Percentiles rank a stretch among this genome's conserved stretches.
Conservation (phyloP, 306 rosid species). For the Amphicarpaea edgeworthii region DNA sequence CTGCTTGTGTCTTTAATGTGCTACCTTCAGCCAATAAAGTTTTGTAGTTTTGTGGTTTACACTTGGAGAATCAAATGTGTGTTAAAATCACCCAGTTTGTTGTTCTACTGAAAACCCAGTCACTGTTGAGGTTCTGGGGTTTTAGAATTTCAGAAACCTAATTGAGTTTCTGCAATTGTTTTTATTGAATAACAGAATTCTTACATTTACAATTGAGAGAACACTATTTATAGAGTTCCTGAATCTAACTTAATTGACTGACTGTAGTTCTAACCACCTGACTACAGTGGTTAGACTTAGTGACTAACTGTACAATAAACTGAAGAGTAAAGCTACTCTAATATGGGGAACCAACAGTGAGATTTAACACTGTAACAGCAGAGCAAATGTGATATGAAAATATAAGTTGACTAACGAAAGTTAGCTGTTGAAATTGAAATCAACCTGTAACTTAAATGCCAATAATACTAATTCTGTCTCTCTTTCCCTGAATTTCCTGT, state of each 20-base stretch:
- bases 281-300: too few species aligned
- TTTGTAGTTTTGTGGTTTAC: not conserved
- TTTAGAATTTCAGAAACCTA: too few species aligned
- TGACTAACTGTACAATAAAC: too few species aligned
- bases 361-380: not conserved
- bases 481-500: not conserved
- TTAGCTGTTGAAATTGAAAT: not conserved
- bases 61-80: not conserved
- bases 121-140: not conserved
- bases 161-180: too few species aligned
- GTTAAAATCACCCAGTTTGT: not conserved
- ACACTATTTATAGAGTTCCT: too few species aligned
- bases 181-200: too few species aligned
- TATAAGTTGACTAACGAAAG: not conserved
- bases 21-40: not conserved
- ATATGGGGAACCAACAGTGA: not conserved
- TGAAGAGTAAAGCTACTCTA: too few species aligned
- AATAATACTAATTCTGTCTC: not conserved
- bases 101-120: not conserved
- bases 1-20: not conserved
- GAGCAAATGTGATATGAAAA: not conserved
- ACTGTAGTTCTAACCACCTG: too few species aligned
- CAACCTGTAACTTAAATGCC: not conserved
- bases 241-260: too few species aligned
- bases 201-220: too few species aligned